Evolutionary conservation across 306 rosid species (phyloP).

Genomic region (Begonia fuchsioides): DNA sequence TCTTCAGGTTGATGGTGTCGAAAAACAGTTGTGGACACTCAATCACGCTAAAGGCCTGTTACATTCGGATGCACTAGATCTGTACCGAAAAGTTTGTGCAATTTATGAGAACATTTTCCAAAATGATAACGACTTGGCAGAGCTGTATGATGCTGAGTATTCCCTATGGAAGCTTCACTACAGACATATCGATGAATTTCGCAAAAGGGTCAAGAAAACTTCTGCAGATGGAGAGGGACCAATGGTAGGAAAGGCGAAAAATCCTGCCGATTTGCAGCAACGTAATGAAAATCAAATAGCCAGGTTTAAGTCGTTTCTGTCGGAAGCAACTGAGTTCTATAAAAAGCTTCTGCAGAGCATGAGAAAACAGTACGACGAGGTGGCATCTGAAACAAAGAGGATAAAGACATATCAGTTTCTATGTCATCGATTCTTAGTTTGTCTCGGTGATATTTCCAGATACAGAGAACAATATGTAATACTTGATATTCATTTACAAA

Average conservation of each 20-base stretch:
- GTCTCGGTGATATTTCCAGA: slow-evolving; percentile 90
- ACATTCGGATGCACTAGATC: slow-evolving; percentile 46
- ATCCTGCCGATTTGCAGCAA: slow-evolving; percentile 12
- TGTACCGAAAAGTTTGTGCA: slow-evolving; percentile 46
- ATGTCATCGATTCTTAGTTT: slow-evolving; percentile 85
- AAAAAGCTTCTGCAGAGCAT: slow-evolving; percentile 45
- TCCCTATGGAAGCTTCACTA: slow-evolving; percentile 93
- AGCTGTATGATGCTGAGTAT: slow-evolving; percentile 85
- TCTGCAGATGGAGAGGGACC: slow-evolving; percentile 25
- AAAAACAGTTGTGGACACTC: slow-evolving; percentile 56
- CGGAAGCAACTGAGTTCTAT: slow-evolving; percentile 70
- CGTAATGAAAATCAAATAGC: slow-evolving; percentile 17
- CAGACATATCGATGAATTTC: slow-evolving; percentile 88
- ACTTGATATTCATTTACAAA: slow-evolving; percentile 30
- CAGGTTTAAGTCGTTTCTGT: slow-evolving; percentile 50
- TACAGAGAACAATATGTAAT: slow-evolving; percentile 71
- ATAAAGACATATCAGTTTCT: slow-evolving; percentile 51
- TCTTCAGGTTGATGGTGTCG: slow-evolving; percentile 46
- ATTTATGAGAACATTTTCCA: slow-evolving; percentile 51
- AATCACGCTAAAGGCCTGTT: slow-evolving; percentile 60
- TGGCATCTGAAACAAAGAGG: slow-evolving; percentile 37
- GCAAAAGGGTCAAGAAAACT: slow-evolving; percentile 54
- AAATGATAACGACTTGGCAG: slow-evolving; percentile 23
- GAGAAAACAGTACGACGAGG: slow-evolving; percentile 40
- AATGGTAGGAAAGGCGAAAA: slow-evolving; percentile 17